Evolutionary conservation across 2,329 filamentous ascomycete genomes (phyloP).

Genomic region (Epichloe baconii): DNA sequence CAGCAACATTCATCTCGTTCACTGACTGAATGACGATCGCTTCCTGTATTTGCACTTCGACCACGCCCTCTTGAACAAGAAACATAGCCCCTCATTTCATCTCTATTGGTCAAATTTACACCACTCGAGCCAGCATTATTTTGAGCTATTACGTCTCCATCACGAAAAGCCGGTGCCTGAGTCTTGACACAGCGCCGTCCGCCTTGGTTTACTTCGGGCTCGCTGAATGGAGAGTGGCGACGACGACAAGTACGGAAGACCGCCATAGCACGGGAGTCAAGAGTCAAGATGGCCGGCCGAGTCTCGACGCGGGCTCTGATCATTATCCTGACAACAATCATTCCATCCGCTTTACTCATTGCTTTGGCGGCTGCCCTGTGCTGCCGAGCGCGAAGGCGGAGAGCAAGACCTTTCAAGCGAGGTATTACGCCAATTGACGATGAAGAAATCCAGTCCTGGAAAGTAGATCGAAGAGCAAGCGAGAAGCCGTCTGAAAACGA

Average conservation of each 20-base stretch:
- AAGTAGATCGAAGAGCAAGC: conserved; percentile 21
- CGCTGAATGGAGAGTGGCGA: background rate
- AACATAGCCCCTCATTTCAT: too few relatives aligned
- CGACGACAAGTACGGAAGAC: background rate
- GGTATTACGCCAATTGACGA: conserved; percentile 50
- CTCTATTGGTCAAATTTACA: too few relatives aligned
- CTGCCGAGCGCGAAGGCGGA: conserved; percentile 27
- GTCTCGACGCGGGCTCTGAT: conserved; percentile 13
- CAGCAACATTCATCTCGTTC: background rate
- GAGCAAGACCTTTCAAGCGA: conserved; percentile 33
- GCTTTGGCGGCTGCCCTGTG: conserved; percentile 21
- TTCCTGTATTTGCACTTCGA: background rate
- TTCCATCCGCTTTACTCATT: conserved; percentile 29
- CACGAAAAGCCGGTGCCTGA: too few relatives aligned
- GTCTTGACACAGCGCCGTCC: too few relatives aligned
- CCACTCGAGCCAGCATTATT: too few relatives aligned
- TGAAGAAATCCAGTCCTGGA: conserved; percentile 55
- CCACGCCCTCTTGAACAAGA: too few relatives aligned
- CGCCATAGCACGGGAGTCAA: background rate
- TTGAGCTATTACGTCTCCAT: too few relatives aligned
- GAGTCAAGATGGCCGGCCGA: background rate
- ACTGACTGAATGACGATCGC: background rate
- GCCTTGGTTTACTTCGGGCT: too few relatives aligned
- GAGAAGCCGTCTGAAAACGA: conserved; percentile 15
- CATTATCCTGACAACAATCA: conserved; percentile 39